phyloP scores from a whole-genome alignment of 768 basidiomycete species.

The Boletus insuetus region DNA sequence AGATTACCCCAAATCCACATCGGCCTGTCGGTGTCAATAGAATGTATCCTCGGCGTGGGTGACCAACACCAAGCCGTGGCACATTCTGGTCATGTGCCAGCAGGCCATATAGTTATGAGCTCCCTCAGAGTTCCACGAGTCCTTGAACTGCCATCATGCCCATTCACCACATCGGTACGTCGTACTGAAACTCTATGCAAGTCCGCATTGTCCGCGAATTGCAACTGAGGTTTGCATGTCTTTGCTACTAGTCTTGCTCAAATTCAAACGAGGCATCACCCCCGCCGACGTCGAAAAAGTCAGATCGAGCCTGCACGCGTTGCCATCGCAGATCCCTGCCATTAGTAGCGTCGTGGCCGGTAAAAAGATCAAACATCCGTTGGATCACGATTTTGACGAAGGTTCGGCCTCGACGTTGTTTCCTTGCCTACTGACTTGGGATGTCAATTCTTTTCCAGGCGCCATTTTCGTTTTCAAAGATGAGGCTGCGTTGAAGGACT shows the following conservation, averaged over 20 bases:
- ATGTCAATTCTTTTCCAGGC: conserved; percentile 8
- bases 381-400: conserved; percentile 23
- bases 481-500: conserved; percentile 10
- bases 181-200: not conserved
- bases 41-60: no score
- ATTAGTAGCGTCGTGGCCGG: conserved; percentile 15
- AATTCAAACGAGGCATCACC: conserved; percentile 17
- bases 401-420: conserved; percentile 7
- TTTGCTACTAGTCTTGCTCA: conserved; percentile 16
- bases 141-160: conserved; percentile 1
- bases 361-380: conserved; percentile 12
- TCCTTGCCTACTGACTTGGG: not conserved
- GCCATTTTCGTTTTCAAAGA: conserved; percentile 23
- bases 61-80: no score
- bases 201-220: no score
- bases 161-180: conserved; percentile 26
- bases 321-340: conserved; percentile 20
- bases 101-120: no score
- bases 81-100: no score
- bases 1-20: no score
- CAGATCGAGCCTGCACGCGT: not conserved
- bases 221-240: no score
- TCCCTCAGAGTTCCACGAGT: no score
- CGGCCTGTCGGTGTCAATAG: no score
- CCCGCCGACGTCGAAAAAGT: conserved; percentile 6